Percentiles rank a stretch among this genome's conserved stretches.
These are phyloP conservation scores for Gossypium bickii DNA, from an alignment of 345 rosid species.

Conservation along the genomic window DNA sequence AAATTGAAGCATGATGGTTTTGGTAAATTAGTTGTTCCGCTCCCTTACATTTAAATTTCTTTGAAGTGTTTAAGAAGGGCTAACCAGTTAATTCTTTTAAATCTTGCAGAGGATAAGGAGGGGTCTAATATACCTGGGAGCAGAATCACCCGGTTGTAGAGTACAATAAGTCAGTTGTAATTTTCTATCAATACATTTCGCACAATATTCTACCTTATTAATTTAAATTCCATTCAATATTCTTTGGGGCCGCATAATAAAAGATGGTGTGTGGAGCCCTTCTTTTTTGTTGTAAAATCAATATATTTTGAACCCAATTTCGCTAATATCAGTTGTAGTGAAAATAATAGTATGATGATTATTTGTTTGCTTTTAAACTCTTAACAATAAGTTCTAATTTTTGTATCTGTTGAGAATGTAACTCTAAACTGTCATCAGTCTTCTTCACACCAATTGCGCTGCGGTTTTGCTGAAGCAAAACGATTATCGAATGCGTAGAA, in stretches of 20 bases:
- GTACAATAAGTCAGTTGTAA: constrained; percentile 32
- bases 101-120: constrained; percentile 69
- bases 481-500: not conserved
- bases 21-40: not conserved
- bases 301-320: not conserved
- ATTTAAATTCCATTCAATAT: constrained; percentile 12
- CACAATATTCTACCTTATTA: not conserved
- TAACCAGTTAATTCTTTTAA: not conserved
- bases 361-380: not conserved
- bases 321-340: not conserved
- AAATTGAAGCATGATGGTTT: too few species aligned
- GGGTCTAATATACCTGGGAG: constrained; percentile 56
- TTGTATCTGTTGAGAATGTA: not conserved
- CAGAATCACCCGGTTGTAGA: constrained; percentile 68
- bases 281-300: constrained; percentile 4
- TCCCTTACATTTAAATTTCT: too few species aligned
- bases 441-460: not conserved
- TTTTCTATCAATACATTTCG: not conserved
- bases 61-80: not conserved
- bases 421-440: not conserved
- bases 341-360: too few species aligned
- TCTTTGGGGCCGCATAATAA: constrained; percentile 30
- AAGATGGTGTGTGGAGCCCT: constrained; percentile 24
- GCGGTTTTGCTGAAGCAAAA: not conserved
- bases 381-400: not conserved